These are phyloP conservation scores for Phallus indusiatus DNA, from an alignment of 768 basidiomycete species.

Conservation along the genomic window DNA sequence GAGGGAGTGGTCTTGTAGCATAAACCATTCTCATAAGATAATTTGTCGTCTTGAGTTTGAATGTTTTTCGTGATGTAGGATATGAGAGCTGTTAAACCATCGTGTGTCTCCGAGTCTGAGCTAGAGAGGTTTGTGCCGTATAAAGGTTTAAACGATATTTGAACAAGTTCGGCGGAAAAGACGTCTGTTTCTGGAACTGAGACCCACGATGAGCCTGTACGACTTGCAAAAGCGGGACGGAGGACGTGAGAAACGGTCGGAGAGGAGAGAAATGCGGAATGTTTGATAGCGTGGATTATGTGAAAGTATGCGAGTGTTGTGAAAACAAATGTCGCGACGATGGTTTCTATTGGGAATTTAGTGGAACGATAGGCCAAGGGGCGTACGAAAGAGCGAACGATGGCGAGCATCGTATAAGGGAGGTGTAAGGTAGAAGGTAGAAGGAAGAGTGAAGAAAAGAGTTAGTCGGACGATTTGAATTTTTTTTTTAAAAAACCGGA, in stretches of 20 bases:
- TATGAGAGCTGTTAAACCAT: constrained; percentile 42
- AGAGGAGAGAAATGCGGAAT: constrained; percentile 63
- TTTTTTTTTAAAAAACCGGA: neutral
- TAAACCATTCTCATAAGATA: constrained; percentile 35
- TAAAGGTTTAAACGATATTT: neutral
- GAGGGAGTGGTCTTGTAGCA: constrained; percentile 38
- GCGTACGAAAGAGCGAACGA: constrained; percentile 5
- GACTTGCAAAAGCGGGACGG: constrained; percentile 46
- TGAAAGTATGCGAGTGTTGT: constrained; percentile 95
- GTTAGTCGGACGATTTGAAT: neutral
- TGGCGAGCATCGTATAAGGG: neutral
- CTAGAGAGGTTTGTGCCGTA: neutral
- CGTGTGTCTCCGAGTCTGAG: neutral
- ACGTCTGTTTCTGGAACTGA: constrained; percentile 40
- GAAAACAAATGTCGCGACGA: constrained; percentile 81
- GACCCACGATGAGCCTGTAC: constrained; percentile 45
- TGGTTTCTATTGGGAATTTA: constrained; percentile 77
- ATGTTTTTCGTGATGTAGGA: constrained; percentile 35
- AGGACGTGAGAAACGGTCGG: constrained; percentile 29
- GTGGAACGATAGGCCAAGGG: constrained; percentile 17
- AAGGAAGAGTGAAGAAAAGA: neutral
- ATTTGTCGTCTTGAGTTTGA: constrained; percentile 29
- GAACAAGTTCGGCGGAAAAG: constrained; percentile 36
- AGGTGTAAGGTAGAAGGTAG: neutral
- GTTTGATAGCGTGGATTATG: constrained; percentile 81